Base-by-base conservation (phyloP, 1,139 yeast genomes). In the Tardiomyces digboiensis region DNA sequence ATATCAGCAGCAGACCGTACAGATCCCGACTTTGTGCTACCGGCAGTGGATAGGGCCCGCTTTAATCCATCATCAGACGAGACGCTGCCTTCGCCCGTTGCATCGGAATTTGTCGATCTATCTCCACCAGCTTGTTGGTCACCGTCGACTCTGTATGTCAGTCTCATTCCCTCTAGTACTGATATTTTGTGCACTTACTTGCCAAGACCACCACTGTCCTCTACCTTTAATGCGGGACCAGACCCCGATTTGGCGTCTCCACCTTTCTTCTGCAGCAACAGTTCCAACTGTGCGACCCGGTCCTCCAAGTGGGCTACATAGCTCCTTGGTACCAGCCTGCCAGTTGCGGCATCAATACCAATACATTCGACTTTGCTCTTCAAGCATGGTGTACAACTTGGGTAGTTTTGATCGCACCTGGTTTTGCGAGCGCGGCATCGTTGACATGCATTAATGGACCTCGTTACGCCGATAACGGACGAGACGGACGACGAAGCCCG, bases 301-400 rank as follows among this genome's bases (percentile, higher is more conserved):
- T 78, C 80, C 58, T 88, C 96, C 46, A 88, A 64, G 54, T 81
- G 82, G 14, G 78, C 74, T 6, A 86, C 77, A 57, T 88, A 87
- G 10, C 88, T 80, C 40, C 97, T 66, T 0, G 96, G 95, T 1
- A 87, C 77, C 51, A 83, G 88, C 46, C 95, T 67, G 0, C 95
- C 95, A 0, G 95, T 84, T 3, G 87, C 87, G 0, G 95, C 87
- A 59, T 88, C 96, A 12, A 85, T 63, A 0, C 94, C 88, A 19
- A 86, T 79, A 63, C 96, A 87, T 16, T 82, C 84, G 2, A 69
- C 80, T 5, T 78, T 76, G 16, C 83, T 81, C 53, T 77, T 79
- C 21, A 68, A 71, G 63, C 96, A 87, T 39, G 76, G 74, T 13
- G 77, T 67, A 59, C 97, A 88, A 44, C 78, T 75, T 1, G 95